These are phyloP conservation scores for Aspergillus sp. DNA, from an alignment of 2,329 filamentous ascomycete genomes.

Conservation along the genomic window DNA sequence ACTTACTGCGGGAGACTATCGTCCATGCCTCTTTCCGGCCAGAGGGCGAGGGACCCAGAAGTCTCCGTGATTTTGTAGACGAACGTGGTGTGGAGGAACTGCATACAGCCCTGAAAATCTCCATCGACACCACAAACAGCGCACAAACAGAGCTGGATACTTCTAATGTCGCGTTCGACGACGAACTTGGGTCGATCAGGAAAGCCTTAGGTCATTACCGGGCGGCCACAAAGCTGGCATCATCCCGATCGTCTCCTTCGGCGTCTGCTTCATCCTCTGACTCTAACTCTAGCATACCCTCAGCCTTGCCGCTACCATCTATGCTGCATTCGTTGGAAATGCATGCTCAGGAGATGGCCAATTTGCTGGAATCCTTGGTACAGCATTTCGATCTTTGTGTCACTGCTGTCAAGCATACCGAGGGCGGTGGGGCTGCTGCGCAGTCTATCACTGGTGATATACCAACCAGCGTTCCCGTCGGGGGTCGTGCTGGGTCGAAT, in stretches of 20 bases:
- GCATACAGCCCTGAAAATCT: conserved; percentile 47
- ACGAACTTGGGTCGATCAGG: conserved; percentile 59
- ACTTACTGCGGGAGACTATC: conserved; percentile 48
- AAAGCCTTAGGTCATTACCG: conserved; percentile 44
- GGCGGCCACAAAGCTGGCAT: conserved; percentile 30
- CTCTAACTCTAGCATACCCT: conserved; percentile 26
- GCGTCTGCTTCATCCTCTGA: conserved; percentile 26
- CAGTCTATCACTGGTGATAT: conserved; percentile 59
- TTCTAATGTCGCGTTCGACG: conserved; percentile 60
- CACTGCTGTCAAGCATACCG: conserved; percentile 81
- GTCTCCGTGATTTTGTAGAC: conserved; percentile 60
- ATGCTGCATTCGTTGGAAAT: conserved; percentile 58
- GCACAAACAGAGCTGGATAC: conserved; percentile 50
- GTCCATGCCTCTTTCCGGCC: conserved; percentile 51
- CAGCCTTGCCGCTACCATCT: conserved; percentile 40
- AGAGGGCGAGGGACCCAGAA: conserved; percentile 42
- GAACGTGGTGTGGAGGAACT: conserved; percentile 53
- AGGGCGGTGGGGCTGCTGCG: conserved; percentile 65
- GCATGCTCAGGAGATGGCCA: conserved; percentile 74
- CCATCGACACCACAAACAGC: conserved; percentile 53
- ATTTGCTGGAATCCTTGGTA: conserved; percentile 69
- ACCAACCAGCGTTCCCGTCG: conserved; percentile 42
- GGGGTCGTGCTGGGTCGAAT: conserved; percentile 22
- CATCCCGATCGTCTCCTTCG: conserved; percentile 27
- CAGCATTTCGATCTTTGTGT: conserved; percentile 90